phyloP scores from a whole-genome alignment of 768 basidiomycete species.

The Cyclocybe cylindracea region DNA sequence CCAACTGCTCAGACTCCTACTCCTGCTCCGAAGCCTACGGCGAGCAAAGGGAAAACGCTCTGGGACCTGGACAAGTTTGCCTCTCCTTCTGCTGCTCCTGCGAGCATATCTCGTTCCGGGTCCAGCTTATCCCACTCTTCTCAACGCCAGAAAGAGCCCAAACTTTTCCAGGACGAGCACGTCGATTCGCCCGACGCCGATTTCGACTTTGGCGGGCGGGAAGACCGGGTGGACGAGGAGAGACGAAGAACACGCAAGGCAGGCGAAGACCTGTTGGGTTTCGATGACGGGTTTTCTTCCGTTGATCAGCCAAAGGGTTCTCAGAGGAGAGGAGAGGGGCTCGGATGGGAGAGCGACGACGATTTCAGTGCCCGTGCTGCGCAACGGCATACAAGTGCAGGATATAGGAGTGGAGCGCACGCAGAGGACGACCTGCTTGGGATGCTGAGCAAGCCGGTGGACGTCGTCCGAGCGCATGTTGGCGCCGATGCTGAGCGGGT shows the following conservation, averaged over 20 bases:
- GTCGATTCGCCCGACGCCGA: constrained; percentile 42
- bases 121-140: not conserved
- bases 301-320: too few species aligned
- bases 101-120: constrained; percentile 1
- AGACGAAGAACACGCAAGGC: not conserved
- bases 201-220: constrained; percentile 68
- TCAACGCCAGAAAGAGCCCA: constrained; percentile 5
- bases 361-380: not conserved
- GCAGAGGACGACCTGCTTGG: constrained; percentile 75
- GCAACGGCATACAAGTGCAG: not conserved
- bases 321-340: not conserved
- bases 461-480: constrained; percentile 27
- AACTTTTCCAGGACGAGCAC: not conserved
- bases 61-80: constrained; percentile 52
- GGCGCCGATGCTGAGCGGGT: constrained; percentile 12
- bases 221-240: constrained; percentile 20
- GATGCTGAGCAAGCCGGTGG: constrained; percentile 60
- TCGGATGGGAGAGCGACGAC: not conserved
- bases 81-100: constrained; percentile 13
- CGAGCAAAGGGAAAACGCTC: constrained; percentile 22
- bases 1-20: too few species aligned
- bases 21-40: not conserved
- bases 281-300: too few species aligned
- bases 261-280: constrained; percentile 19
- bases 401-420: not conserved